Evolutionary conservation across 371 early-diverging fungal species (phyloP).

Genomic region (Mortierella sp.): DNA sequence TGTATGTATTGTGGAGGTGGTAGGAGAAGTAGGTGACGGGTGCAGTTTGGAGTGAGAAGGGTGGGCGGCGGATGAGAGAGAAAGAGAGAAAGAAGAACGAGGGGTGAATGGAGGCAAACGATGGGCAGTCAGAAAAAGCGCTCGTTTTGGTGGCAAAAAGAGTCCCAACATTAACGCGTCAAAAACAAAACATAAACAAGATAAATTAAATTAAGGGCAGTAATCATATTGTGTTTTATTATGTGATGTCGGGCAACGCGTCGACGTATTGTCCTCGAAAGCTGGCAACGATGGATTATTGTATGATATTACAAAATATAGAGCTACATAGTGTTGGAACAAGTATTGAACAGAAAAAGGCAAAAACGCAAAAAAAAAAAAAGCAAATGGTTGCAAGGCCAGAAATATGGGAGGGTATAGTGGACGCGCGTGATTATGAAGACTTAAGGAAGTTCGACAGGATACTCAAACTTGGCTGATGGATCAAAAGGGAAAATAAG

Average conservation of each 20-base stretch:
- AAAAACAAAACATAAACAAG: constrained; percentile 18
- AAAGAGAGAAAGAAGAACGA: background rate
- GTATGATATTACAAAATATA: constrained; percentile 5
- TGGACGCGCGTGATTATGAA: background rate
- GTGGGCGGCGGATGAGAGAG: background rate
- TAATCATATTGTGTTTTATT: constrained; percentile 9
- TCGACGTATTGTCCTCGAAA: background rate
- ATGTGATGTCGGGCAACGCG: background rate
- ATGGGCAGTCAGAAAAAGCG: background rate
- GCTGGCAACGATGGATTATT: background rate
- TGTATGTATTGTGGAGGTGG: background rate
- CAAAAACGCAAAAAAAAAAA: background rate
- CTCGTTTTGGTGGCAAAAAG: constrained; percentile 28
- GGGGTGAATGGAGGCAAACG: constrained; percentile 15
- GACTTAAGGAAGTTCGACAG: constrained; percentile 40
- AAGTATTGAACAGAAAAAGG: constrained; percentile 8
- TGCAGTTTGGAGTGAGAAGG: background rate
- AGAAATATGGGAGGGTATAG: constrained; percentile 20
- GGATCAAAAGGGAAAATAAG: constrained; percentile 16
- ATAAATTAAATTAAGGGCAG: constrained; percentile 24
- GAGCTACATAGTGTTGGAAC: constrained; percentile 22
- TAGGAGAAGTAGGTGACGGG: background rate
- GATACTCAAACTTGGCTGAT: constrained; percentile 66
- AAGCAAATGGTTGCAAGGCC: background rate
- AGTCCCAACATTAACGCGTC: constrained; percentile 4